A percentile compares a stretch with the other conserved stretches of the same genome.
These are phyloP conservation scores for Candida argentea DNA, from an alignment of 805 yeast species.

Conservation along the genomic window DNA sequence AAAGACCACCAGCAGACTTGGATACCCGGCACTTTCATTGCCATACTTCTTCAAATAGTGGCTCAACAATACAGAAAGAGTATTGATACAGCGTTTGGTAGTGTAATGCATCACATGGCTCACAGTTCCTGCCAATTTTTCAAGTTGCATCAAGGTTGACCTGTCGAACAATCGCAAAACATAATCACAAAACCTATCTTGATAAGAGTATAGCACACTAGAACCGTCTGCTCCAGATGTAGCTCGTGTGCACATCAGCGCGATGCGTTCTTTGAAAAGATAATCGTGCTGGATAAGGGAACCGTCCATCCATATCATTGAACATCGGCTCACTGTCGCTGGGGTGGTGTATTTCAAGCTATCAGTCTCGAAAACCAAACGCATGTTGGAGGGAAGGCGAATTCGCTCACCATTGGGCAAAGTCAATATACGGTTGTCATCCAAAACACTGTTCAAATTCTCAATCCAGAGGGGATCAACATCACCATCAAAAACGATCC, in stretches of 20 bases:
- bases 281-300: slow-evolving; percentile 12
- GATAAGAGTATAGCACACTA: slow-evolving; percentile 5
- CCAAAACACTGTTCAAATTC: slow-evolving; percentile 79
- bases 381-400: slow-evolving; percentile 50
- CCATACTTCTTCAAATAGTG: slow-evolving; percentile 21
- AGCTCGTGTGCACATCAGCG: slow-evolving; percentile 9
- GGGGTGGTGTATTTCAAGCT: slow-evolving; percentile 61
- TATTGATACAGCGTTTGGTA: slow-evolving; percentile 22
- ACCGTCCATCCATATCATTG: slow-evolving; percentile 66
- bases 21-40: too few relatives aligned
- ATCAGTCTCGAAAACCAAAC: slow-evolving; percentile 70
- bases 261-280: slow-evolving; percentile 7
- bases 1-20: too few relatives aligned
- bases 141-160: slow-evolving; percentile 1
- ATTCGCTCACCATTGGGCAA: slow-evolving; percentile 86
- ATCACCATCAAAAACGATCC: slow-evolving; percentile 89
- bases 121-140: slow-evolving; percentile 12
- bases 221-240: slow-evolving; percentile 5
- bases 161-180: slow-evolving; percentile 8
- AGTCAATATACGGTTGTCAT: slow-evolving; percentile 74
- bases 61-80: slow-evolving; percentile 31
- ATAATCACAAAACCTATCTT: slow-evolving; percentile 6
- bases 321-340: slow-evolving; percentile 90
- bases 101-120: slow-evolving; percentile 46
- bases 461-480: slow-evolving; percentile 94